These are phyloP conservation scores for Flammula alnicola DNA, from an alignment of 1,284 basidiomycete genomes.

Conservation along the genomic window DNA sequence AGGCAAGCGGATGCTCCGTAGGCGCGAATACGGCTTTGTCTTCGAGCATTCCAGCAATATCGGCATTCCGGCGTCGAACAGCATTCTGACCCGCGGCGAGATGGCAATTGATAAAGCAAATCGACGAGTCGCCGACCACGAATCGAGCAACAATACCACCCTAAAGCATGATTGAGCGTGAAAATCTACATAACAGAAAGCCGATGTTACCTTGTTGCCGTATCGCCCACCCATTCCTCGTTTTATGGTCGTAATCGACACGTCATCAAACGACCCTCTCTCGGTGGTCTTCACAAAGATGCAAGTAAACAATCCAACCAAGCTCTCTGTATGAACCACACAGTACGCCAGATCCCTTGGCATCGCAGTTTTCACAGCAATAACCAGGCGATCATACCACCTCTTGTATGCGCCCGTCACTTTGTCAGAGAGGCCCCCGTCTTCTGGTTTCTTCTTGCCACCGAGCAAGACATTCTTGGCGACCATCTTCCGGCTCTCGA, in stretches of 20 bases:
- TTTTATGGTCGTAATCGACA: constrained; percentile 83
- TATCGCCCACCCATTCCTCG: constrained; percentile 91
- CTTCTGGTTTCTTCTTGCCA: constrained; percentile 69
- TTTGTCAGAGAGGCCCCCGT: constrained; percentile 69
- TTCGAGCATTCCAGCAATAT: constrained; percentile 86
- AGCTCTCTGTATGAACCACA: constrained; percentile 84
- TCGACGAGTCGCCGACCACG: constrained; percentile 87
- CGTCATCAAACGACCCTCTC: constrained; percentile 64
- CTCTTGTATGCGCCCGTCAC: constrained; percentile 85
- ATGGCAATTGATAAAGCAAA: constrained; percentile 97
- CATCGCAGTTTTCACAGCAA: constrained; percentile 74
- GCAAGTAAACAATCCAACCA: constrained; percentile 91
- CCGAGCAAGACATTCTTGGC: constrained; percentile 89
- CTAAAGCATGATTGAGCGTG: constrained; percentile 38
- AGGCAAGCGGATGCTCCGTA: constrained; percentile 62
- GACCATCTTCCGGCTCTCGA: constrained; percentile 89
- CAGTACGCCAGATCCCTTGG: constrained; percentile 73
- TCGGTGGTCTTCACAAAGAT: constrained; percentile 82
- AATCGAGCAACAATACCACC: constrained; percentile 93
- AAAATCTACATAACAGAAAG: constrained; percentile 4
- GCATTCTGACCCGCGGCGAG: constrained; percentile 92
- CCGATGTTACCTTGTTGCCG: constrained; percentile 91
- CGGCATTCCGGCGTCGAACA: constrained; percentile 82
- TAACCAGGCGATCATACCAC: constrained; percentile 85
- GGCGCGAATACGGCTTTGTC: constrained; percentile 74